These are phyloP conservation scores for Pseudisothecium myosuroides DNA, from an alignment of 225 moss, liverwort and hornwort species.

Conservation along the genomic window DNA sequence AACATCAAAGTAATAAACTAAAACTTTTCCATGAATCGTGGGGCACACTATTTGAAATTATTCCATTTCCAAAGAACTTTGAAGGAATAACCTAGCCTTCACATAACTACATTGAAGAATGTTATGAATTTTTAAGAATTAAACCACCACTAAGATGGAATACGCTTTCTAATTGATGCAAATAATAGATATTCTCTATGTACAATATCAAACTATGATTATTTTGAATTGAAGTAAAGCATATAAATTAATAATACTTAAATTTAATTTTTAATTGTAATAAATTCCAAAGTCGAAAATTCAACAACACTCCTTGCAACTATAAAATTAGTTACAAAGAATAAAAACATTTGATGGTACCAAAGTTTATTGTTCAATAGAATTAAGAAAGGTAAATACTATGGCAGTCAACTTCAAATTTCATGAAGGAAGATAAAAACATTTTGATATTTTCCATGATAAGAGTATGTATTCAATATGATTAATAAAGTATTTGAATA, in stretches of 20 bases:
- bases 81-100: background rate
- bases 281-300: background rate
- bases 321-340: background rate
- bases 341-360: background rate
- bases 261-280: too few relatives aligned
- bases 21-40: fast-evolving
- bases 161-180: background rate
- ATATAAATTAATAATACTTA: too few relatives aligned
- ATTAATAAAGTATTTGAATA: background rate
- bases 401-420: background rate
- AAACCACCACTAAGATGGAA: background rate
- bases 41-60: background rate
- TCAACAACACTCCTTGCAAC: background rate
- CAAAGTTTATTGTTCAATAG: background rate
- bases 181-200: background rate
- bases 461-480: background rate
- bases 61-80: background rate
- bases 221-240: background rate
- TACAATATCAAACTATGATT: background rate
- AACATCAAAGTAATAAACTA: background rate
- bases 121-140: background rate
- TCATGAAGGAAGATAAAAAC: background rate
- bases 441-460: background rate
- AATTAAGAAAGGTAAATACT: background rate
- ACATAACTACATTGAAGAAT: too few relatives aligned